Base-by-base conservation (phyloP, 176 grass and related monocot genomes). In the Oropetium thomaeum region DNA sequence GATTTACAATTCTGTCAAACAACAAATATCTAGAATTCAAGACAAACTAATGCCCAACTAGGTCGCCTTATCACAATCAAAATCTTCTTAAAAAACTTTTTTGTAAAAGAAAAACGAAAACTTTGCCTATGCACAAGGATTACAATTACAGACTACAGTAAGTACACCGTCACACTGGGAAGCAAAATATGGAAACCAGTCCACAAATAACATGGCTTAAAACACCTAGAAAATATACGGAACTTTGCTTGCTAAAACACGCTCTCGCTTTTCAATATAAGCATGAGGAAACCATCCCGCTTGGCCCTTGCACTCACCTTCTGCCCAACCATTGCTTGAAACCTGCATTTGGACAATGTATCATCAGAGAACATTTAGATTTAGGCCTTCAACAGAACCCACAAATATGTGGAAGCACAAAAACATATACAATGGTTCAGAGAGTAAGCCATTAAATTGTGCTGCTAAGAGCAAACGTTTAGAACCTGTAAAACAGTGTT, bases 241-340 rank as follows among this genome's bases (percentile, higher is more conserved):
- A 71, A 98, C 78, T 90, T 92, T 98, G 84, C 86, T 92, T 30
- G 91, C 95, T 17, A 89, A 69, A 31, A 98, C 95, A 34, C 86
- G 91, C 14, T 98, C 89, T 34, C 79, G 78, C 71, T 78, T 92
- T 77, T 94, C 86, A 1, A 93, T 53, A 57, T 92, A 98, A 65
- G 59, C 81, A 33, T 88, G 86, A 32, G 95, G 95, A 70, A 98
- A 98, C 95, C 95, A 98, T 67, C 95, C 95, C 0, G 95, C 95
- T 85, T 98, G 87, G 16, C 95, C 95, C 68, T 88, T 98, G 82
- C 95, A 98, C 62, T 98, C 95, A 10, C 95, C 95, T 85, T 98
- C 95, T 8, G 91, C 95, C 91, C 95, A 98, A 45, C 95, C 95
- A 70, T 92, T 93, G 67, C 62, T 87, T 40, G 91, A 87, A 16